Evolutionary conservation across 768 basidiomycete species (phyloP).

Genomic region (Podaxis pistillaris): DNA sequence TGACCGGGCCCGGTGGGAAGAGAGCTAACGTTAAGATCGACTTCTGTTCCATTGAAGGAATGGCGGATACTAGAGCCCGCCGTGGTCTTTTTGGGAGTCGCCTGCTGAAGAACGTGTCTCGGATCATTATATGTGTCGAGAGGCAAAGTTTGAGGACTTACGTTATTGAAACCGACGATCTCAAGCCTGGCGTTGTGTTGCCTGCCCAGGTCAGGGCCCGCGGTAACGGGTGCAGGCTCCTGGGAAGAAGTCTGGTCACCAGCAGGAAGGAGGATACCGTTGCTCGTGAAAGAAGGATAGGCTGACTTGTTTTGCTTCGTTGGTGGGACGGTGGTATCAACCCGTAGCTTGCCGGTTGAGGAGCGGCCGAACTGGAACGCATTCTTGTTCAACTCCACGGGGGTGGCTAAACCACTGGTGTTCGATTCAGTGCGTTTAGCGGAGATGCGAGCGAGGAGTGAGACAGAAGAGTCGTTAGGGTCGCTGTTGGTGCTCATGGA

Average conservation of each 20-base stretch:
- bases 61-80: slow-evolving; percentile 61
- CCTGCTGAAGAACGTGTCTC: slow-evolving; percentile 22
- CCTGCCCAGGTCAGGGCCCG: slow-evolving; percentile 82
- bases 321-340: slow-evolving; percentile 66
- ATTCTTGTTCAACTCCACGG: slow-evolving; percentile 49
- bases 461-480: slow-evolving; percentile 68
- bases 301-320: slow-evolving; percentile 84
- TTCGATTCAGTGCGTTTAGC: slow-evolving; percentile 54
- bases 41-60: slow-evolving; percentile 75
- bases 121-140: not conserved
- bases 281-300: slow-evolving; percentile 66
- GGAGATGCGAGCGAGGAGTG: slow-evolving; percentile 75
- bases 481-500: slow-evolving; percentile 79
- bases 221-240: slow-evolving; percentile 80
- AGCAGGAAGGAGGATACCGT: slow-evolving; percentile 56
- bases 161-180: slow-evolving; percentile 73
- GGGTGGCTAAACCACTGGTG: slow-evolving; percentile 42
- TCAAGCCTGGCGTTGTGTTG: slow-evolving; percentile 69
- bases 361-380: slow-evolving; percentile 57
- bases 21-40: slow-evolving; percentile 54
- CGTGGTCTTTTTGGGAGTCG: slow-evolving; percentile 47
- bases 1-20: slow-evolving; percentile 50
- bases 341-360: slow-evolving; percentile 66
- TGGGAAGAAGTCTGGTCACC: slow-evolving; percentile 60
- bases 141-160: slow-evolving; percentile 28